These are phyloP conservation scores for Carex arenaria DNA, from an alignment of 202 grass and related monocot species.

Conservation along the genomic window DNA sequence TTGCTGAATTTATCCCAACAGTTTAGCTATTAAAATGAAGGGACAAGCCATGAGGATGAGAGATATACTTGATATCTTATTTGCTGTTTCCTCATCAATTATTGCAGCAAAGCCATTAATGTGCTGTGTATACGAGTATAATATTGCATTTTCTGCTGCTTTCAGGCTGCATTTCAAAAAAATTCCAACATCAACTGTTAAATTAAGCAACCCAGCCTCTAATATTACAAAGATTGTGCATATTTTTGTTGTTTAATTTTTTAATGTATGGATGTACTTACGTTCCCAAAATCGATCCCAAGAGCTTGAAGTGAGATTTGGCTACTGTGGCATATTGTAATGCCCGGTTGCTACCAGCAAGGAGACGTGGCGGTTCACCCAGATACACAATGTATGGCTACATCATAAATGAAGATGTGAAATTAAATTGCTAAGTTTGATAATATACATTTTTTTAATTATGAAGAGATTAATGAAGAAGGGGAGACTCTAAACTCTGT, in stretches of 20 bases:
- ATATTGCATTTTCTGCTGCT: constrained; percentile 51
- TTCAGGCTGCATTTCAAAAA: constrained; percentile 38
- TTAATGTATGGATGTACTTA: constrained; percentile 19
- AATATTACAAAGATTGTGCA: neutral
- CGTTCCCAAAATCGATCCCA: constrained; percentile 48
- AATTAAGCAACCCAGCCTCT: neutral
- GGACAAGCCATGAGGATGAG: neutral
- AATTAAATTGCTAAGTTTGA: neutral
- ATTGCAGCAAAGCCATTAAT: constrained; percentile 85
- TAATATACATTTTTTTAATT: neutral
- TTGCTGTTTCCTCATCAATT: constrained; percentile 40
- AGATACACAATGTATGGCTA: constrained; percentile 78
- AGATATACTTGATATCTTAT: constrained; percentile 43
- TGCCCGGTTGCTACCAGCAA: constrained; percentile 4
- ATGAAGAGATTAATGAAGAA: neutral
- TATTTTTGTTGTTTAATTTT: neutral
- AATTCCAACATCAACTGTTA: neutral
- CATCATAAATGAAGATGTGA: neutral
- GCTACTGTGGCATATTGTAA: constrained; percentile 16
- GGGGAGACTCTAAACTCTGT: neutral
- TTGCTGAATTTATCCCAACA: too few relatives aligned
- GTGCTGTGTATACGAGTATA: constrained; percentile 79
- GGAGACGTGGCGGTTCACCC: constrained; percentile 33
- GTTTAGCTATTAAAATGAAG: neutral
- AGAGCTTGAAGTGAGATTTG: constrained; percentile 57